Conservation (phyloP, 768 basidiomycete genomes). For the Xerocomellus amylosporus region DNA sequence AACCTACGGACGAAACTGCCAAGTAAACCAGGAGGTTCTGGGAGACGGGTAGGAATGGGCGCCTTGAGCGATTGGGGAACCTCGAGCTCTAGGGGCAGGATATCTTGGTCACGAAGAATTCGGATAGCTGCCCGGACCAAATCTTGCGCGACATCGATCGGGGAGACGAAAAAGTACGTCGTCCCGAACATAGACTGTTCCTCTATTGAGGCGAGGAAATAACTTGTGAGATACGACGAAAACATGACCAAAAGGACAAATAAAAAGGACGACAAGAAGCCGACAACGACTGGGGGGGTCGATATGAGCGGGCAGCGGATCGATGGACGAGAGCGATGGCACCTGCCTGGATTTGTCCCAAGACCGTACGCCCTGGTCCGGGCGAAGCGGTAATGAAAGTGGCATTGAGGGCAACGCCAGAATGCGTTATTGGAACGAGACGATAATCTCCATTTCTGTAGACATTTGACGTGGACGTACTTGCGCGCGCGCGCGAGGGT, state of each 20-base stretch:
- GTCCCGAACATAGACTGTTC: conserved; percentile 41
- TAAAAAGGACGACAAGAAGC: conserved; percentile 52
- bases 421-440: conserved; percentile 65
- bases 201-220: conserved; percentile 61
- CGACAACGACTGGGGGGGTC: conserved; percentile 55
- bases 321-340: neutral
- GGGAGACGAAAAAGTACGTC: conserved; percentile 46
- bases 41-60: conserved; percentile 16
- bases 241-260: conserved; percentile 65
- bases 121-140: conserved; percentile 61
- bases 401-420: conserved; percentile 79
- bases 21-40: conserved; percentile 46
- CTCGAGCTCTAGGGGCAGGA: conserved; percentile 31
- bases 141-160: conserved; percentile 56
- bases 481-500: conserved; percentile 28
- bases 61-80: conserved; percentile 13
- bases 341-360: conserved; percentile 72
- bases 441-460: conserved; percentile 69
- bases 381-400: conserved; percentile 72
- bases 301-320: conserved; percentile 15
- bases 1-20: conserved; percentile 65
- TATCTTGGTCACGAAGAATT: conserved; percentile 58
- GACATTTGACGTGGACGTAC: conserved; percentile 79
- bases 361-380: conserved; percentile 68
- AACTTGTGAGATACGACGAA: conserved; percentile 68